These are phyloP conservation scores for Thraustochytrium sp. DNA, from an alignment of 352 stramenopile species.

Conservation along the genomic window DNA sequence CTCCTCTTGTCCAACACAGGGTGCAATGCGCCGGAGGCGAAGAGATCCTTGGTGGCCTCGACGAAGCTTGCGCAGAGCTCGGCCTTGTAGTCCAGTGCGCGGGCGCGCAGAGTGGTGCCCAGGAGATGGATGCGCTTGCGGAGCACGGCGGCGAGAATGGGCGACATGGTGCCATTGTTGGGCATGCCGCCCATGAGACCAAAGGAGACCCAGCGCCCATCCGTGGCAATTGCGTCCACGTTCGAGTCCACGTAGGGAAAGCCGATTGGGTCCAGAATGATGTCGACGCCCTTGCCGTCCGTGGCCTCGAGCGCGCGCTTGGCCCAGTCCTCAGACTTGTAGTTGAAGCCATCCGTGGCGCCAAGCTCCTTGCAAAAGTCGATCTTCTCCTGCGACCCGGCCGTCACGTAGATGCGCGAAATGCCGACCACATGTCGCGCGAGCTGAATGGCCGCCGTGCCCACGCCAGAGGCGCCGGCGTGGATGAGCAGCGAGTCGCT, in stretches of 20 bases:
- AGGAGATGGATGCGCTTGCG: not conserved
- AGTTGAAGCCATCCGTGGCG: constrained; percentile 38
- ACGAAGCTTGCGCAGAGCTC: not conserved
- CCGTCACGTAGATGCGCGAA: not conserved
- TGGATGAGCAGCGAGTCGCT: constrained; percentile 18
- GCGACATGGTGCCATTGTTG: not conserved
- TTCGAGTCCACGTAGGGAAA: constrained; percentile 21
- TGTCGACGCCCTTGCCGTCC: constrained; percentile 9
- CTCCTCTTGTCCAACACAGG: not conserved
- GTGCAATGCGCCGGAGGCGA: not conserved
- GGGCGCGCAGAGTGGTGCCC: not conserved
- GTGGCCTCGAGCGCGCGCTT: not conserved
- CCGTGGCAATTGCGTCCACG: not conserved
- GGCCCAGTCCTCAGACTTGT: constrained; percentile 39
- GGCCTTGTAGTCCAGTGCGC: not conserved
- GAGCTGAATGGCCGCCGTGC: constrained; percentile 46
- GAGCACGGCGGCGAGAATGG: not conserved
- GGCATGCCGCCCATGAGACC: constrained; percentile 39
- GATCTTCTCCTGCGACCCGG: constrained; percentile 32
- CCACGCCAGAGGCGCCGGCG: constrained; percentile 38
- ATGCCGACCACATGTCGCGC: not conserved
- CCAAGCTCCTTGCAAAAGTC: constrained; percentile 22
- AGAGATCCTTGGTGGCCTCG: not conserved
- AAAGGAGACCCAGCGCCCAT: constrained; percentile 43
- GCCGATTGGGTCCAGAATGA: constrained; percentile 43